phyloP scores from a whole-genome alignment of 352 stramenopile species.

The Pythium phragmitis region DNA sequence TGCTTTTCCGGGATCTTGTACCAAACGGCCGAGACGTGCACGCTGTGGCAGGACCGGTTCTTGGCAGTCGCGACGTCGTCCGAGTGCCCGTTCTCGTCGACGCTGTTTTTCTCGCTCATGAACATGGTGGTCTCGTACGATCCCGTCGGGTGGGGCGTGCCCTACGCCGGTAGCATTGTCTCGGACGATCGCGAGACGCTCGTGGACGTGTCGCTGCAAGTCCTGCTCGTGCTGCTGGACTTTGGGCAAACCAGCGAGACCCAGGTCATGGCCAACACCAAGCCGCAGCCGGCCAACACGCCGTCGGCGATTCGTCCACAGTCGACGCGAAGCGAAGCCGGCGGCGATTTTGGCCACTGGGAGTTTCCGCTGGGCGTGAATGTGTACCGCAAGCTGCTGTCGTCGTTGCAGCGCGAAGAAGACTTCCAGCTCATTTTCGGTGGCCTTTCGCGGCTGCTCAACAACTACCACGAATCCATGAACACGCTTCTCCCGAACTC shows the following conservation, averaged over 20 bases:
- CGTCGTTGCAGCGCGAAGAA: slow-evolving; percentile 67
- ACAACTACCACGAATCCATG: slow-evolving; percentile 95
- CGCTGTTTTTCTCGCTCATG: slow-evolving; percentile 95
- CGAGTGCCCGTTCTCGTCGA: slow-evolving; percentile 92
- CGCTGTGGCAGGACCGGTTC: slow-evolving; percentile 90
- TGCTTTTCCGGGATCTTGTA: slow-evolving; percentile 96
- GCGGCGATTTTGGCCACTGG: slow-evolving; percentile 34
- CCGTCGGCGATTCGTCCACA: slow-evolving; percentile 29
- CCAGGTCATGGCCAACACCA: slow-evolving; percentile 42
- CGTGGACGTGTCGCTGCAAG: slow-evolving; percentile 91
- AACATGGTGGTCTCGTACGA: slow-evolving; percentile 96
- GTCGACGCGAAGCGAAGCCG: slow-evolving; percentile 41
- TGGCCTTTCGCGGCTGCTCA: slow-evolving; percentile 95
- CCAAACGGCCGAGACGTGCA: slow-evolving; percentile 90
- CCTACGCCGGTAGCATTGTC: slow-evolving; percentile 89
- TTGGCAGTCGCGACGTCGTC: slow-evolving; percentile 86
- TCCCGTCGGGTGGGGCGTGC: slow-evolving; percentile 87
- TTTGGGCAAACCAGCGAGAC: slow-evolving; percentile 77
- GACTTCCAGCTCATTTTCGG: slow-evolving; percentile 94
- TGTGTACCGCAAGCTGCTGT: slow-evolving; percentile 65
- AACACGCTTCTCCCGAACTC: slow-evolving; percentile 94
- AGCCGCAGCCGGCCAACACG: slow-evolving; percentile 47
- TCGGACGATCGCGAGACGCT: slow-evolving; percentile 88
- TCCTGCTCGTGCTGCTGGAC: slow-evolving; percentile 94
- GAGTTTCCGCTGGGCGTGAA: slow-evolving; percentile 35